These are phyloP conservation scores for Lasiosphaeria ovina DNA, from an alignment of 495 filamentous ascomycete species.

Conservation along the genomic window DNA sequence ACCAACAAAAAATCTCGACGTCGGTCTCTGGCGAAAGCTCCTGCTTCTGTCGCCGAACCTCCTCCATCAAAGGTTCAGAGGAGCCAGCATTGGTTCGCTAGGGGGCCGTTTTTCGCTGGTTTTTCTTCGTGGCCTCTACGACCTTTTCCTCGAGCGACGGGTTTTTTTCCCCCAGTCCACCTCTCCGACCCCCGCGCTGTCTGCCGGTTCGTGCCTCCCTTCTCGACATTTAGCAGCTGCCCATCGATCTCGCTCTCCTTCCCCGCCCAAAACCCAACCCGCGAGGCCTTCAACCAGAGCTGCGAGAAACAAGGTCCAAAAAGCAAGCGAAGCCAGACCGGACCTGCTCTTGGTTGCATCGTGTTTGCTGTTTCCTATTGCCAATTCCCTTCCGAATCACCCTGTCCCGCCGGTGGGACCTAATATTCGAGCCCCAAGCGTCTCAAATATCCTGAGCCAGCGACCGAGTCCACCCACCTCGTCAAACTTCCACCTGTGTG, in stretches of 20 bases:
- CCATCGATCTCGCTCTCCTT: background rate
- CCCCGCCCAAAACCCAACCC: slow-evolving; percentile 3
- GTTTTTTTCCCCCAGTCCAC: background rate
- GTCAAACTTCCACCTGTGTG: background rate
- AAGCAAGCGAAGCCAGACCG: no score
- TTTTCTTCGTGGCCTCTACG: slow-evolving; percentile 3
- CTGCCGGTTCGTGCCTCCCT: slow-evolving; percentile 3
- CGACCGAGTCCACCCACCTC: slow-evolving; percentile 4
- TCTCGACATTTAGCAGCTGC: slow-evolving; percentile 2
- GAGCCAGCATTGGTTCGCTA: slow-evolving; percentile 14
- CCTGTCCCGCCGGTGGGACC: background rate
- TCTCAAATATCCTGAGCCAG: background rate
- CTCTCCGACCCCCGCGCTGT: background rate
- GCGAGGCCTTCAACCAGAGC: background rate
- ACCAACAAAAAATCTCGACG: slow-evolving; percentile 15
- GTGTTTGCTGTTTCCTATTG: background rate
- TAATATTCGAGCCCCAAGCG: background rate
- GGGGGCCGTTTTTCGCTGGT: slow-evolving; percentile 10
- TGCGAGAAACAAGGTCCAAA: no score
- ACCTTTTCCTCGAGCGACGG: background rate
- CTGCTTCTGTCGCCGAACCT: slow-evolving; percentile 10
- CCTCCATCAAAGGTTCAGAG: slow-evolving; percentile 12
- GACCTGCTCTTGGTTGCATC: background rate
- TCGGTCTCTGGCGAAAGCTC: slow-evolving; percentile 10
- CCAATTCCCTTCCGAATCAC: background rate